A percentile compares a stretch with the other conserved stretches of the same genome.
phyloP scores from a whole-genome alignment of 2,329 filamentous ascomycete genomes.

The Fusarium nematophilum region DNA sequence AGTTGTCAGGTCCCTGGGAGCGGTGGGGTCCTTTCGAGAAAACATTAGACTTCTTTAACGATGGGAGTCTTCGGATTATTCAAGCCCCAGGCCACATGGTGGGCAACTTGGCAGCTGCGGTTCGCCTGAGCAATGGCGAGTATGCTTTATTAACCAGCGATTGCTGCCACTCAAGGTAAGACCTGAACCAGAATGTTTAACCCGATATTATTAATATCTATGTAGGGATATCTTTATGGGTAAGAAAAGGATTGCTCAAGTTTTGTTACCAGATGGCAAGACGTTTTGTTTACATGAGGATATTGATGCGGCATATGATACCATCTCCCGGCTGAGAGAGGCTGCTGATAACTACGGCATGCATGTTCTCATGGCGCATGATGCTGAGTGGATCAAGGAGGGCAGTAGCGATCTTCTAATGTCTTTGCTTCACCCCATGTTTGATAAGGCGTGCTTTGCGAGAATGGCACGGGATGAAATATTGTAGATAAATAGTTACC shows the following conservation, averaged over 20 bases:
- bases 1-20: slow-evolving; percentile 10
- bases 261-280: slow-evolving; percentile 5
- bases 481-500: too few relatives aligned
- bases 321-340: slow-evolving; percentile 1
- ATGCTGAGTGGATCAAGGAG: slow-evolving; percentile 22
- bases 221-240: slow-evolving; percentile 13
- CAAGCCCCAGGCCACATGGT: slow-evolving; percentile 18
- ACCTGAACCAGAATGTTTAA: too few relatives aligned
- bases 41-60: slow-evolving; percentile 5
- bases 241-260: neutral
- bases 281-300: slow-evolving; percentile 14
- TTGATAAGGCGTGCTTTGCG: neutral
- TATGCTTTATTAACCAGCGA: slow-evolving; percentile 9
- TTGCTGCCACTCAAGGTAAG: slow-evolving; percentile 20
- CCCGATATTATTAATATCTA: too few relatives aligned
- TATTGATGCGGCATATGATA: neutral
- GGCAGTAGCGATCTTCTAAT: neutral
- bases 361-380: slow-evolving; percentile 22
- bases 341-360: slow-evolving; percentile 12
- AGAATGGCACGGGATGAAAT: too few relatives aligned
- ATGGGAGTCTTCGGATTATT: slow-evolving; percentile 14
- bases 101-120: slow-evolving; percentile 11
- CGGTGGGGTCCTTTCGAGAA: slow-evolving; percentile 4
- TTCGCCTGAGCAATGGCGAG: neutral
- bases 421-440: slow-evolving; percentile 18